Conservation (phyloP, 179 eudicot genomes). For the Drosera spatulata region DNA sequence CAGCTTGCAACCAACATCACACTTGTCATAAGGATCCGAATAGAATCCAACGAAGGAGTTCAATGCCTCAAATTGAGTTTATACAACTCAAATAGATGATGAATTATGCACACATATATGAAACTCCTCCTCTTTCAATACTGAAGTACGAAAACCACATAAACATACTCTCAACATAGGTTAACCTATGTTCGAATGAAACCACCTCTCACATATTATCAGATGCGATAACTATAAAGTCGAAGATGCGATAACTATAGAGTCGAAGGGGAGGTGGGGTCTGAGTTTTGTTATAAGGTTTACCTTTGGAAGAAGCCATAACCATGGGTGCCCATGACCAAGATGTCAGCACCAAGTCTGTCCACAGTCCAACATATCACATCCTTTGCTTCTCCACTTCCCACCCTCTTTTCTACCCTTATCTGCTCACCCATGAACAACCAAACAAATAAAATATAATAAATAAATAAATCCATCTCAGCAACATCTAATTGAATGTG, state of each 20-base stretch:
- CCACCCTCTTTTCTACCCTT: constrained; percentile 66
- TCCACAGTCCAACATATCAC: constrained; percentile 64
- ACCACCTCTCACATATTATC: background rate
- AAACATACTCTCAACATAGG: no score
- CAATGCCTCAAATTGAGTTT: no score
- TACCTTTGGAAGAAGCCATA: constrained; percentile 78
- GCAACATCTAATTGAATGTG: no score
- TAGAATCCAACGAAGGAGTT: no score
- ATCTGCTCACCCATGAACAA: constrained; percentile 22
- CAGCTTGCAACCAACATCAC: no score
- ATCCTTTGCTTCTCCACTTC: constrained; percentile 64
- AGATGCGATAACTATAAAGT: background rate
- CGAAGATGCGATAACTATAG: background rate
- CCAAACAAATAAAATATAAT: background rate
- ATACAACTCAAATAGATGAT: no score
- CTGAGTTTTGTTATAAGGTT: background rate
- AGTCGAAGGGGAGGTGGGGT: background rate
- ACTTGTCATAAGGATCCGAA: no score
- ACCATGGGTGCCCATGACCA: constrained; percentile 83
- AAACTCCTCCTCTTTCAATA: no score
- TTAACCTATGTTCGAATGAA: no score
- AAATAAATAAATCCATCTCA: background rate
- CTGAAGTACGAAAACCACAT: no score
- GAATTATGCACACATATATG: no score
- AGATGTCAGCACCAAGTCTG: constrained; percentile 53